Evolutionary conservation across 202 grass and related monocot species (phyloP), one percentile per base, ranked within the genome.

Genomic region (Hordeum pubiflorum): DNA sequence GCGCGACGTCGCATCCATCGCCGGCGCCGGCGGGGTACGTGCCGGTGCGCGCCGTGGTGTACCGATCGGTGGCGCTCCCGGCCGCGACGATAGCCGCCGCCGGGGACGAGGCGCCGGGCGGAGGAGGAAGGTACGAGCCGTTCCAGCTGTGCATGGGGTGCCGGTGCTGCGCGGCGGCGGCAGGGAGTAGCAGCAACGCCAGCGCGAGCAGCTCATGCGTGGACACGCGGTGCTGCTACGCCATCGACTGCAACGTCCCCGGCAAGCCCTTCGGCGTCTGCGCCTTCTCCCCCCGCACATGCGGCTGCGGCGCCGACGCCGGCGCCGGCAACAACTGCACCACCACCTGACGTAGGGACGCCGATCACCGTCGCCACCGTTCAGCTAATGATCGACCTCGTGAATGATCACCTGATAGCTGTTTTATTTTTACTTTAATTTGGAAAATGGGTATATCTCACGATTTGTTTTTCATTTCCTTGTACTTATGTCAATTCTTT

Each of bases 181-280:
- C 23, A 52, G 46, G 46, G 41, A 1, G 40, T 0, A 3, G 37
- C 5, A 15, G 3, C 41, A 72, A 50, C 41, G 41, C 13, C 40
- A 72, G 15, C 24, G 15, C 46, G 15, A 39, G 34, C 29, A 68
- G 10, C 68, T 52, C 69, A 11, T 72, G 69, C 69, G 43, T 72
- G 43, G 69, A 72, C 69, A 72, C 43, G 24, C 69, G 69, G 69
- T 72, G 69, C 24, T 72, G 69, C 69, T 72, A 72, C 69, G 43
- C 43, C 69, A 72, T 72, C 69, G 69, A 72, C 41, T 72, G 69
- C 41, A 72, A 72, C 69, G 24, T 50, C 69, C 69, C 69, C 40
- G 69, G 41, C 69, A 72, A 72, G 69, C 69, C 69, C 41, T 72
- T 72, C 41, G 69, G 69, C 69, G 13, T 72, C 69, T 72, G 69